Conservation (phyloP, 305 asterid genomes). For the Fraxinus sp. region DNA sequence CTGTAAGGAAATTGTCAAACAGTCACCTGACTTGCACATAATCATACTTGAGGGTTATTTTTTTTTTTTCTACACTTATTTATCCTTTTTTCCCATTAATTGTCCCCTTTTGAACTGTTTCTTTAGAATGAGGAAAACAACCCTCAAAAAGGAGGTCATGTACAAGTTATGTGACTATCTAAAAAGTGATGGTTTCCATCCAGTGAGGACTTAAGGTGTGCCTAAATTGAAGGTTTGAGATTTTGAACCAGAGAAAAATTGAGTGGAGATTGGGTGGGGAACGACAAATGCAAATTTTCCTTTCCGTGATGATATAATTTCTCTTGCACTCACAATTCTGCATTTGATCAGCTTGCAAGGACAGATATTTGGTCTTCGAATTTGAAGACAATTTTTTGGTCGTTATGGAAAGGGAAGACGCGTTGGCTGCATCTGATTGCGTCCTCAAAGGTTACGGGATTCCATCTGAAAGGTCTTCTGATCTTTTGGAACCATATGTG, state of each 20-base stretch:
- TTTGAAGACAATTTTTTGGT: slow-evolving; percentile 85
- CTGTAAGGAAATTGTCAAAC: not conserved
- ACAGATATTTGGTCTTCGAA: slow-evolving; percentile 76
- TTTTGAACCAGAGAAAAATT: not conserved
- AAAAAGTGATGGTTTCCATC: not conserved
- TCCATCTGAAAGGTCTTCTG: slow-evolving; percentile 78
- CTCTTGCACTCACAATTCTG: slow-evolving; percentile 18
- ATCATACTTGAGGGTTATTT: not conserved
- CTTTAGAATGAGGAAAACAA: not conserved
- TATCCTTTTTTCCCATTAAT: not conserved
- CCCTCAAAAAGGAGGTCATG: not conserved
- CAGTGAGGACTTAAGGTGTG: not conserved
- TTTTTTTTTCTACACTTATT: not conserved
- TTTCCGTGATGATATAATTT: not conserved
- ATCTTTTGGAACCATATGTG: slow-evolving; percentile 65
- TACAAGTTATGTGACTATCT: not conserved
- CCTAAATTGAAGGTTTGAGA: slow-evolving; percentile 2
- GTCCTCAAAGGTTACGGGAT: slow-evolving; percentile 86
- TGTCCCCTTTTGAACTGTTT: not conserved
- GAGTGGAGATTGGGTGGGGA: not conserved
- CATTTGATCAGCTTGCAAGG: slow-evolving; percentile 66
- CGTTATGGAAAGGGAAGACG: slow-evolving; percentile 81
- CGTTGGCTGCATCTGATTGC: slow-evolving; percentile 63
- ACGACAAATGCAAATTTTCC: not conserved
- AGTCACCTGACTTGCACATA: not conserved